phyloP scores from a whole-genome alignment of 2,329 filamentous ascomycete species.

The Fusarium burgessii region DNA sequence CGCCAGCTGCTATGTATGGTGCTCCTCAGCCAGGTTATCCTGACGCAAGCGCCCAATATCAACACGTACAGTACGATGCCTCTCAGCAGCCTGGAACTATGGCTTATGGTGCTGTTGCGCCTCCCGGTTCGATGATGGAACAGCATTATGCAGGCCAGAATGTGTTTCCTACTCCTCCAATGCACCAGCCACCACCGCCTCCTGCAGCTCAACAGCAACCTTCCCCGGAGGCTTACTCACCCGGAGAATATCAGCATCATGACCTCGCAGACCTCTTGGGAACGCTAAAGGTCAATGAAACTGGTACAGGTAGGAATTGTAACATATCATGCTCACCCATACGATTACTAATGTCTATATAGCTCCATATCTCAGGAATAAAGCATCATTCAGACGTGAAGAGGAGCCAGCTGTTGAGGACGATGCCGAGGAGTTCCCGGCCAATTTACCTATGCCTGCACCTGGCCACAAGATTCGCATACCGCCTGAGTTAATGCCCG shows the following conservation, averaged over 20 bases:
- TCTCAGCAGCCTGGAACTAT: constrained; percentile 60
- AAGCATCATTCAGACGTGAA: constrained; percentile 62
- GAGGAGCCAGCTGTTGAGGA: constrained; percentile 76
- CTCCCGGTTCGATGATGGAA: constrained; percentile 63
- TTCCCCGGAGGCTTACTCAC: constrained; percentile 66
- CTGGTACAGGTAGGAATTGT: constrained; percentile 78
- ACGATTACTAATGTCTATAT: constrained; percentile 10
- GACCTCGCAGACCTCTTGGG: constrained; percentile 85
- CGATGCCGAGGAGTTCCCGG: constrained; percentile 79
- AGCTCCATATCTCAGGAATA: constrained; percentile 88
- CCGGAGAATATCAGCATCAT: constrained; percentile 74
- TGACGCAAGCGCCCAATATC: constrained; percentile 60
- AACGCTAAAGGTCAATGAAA: constrained; percentile 87
- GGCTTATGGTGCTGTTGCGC: constrained; percentile 66
- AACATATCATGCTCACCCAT: neutral
- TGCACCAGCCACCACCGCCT: constrained; percentile 46
- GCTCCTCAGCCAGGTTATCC: constrained; percentile 63
- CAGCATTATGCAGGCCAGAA: constrained; percentile 62
- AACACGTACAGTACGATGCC: constrained; percentile 61
- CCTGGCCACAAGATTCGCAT: constrained; percentile 86
- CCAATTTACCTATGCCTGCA: constrained; percentile 74
- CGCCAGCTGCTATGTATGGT: constrained; percentile 59
- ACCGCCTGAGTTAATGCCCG: constrained; percentile 92
- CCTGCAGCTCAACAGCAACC: constrained; percentile 42
- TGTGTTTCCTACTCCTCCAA: constrained; percentile 66